Conservation (phyloP, 2,329 filamentous ascomycete genomes). For the Paracorniculantispora psalliotae region DNA sequence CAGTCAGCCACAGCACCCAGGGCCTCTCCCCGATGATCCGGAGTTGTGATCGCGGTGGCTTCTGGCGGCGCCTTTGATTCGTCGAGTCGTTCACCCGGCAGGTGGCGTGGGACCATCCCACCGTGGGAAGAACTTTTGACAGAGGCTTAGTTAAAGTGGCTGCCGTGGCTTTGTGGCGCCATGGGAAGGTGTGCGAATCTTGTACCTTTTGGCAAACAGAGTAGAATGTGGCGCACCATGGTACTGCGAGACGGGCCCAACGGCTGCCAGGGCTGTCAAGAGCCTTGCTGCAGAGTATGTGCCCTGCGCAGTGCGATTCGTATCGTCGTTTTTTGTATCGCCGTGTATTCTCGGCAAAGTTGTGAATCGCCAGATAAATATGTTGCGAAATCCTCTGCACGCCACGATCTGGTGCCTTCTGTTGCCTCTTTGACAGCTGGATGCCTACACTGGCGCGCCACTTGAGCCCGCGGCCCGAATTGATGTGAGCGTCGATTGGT, state of each 20-base stretch:
- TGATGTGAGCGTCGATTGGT: conserved; percentile 3
- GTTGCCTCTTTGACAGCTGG: not conserved
- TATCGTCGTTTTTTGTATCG: too few relatives aligned
- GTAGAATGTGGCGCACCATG: not conserved
- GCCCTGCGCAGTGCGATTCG: too few relatives aligned
- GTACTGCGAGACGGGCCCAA: not conserved
- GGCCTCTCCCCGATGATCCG: conserved; percentile 9
- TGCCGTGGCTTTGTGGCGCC: conserved; percentile 8
- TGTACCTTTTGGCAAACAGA: not conserved
- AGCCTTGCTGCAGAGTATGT: not conserved
- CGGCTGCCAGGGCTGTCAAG: not conserved
- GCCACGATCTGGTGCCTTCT: conserved; percentile 5
- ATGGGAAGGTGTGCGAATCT: not conserved
- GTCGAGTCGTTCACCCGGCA: conserved; percentile 10
- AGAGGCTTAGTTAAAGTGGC: conserved; percentile 3
- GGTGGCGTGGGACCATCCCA: not conserved
- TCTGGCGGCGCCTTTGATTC: not conserved
- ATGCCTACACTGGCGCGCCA: conserved; percentile 1
- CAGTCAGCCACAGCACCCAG: conserved; percentile 3
- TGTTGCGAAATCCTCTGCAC: not conserved
- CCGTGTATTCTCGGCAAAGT: too few relatives aligned
- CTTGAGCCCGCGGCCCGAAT: conserved; percentile 5
- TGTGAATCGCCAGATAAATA: too few relatives aligned
- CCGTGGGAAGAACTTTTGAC: conserved; percentile 10
- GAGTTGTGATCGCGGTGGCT: conserved; percentile 7